These are phyloP conservation scores for Geotrichum macrosporum DNA, from an alignment of 1,139 yeast genomes.

Conservation along the genomic window DNA sequence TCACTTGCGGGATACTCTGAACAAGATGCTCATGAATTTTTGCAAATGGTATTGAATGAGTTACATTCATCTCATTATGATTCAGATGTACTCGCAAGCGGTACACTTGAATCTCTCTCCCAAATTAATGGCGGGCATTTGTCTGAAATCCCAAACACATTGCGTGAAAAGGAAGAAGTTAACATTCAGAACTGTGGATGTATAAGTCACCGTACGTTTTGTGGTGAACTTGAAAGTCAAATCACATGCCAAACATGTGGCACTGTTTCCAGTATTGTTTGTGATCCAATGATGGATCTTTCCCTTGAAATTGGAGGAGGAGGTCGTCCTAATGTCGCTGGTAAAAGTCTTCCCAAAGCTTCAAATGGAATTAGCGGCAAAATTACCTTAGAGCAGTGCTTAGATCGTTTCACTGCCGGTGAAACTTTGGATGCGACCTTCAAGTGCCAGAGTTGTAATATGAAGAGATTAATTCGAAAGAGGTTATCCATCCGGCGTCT, in stretches of 20 bases:
- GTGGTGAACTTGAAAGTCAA: slow-evolving; percentile 69
- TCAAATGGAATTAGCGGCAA: background rate
- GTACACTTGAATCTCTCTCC: slow-evolving; percentile 7
- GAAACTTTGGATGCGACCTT: slow-evolving; percentile 75
- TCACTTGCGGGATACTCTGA: slow-evolving; percentile 91
- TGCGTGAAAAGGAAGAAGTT: slow-evolving; percentile 16
- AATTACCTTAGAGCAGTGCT: slow-evolving; percentile 53
- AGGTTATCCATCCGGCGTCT: slow-evolving; percentile 61
- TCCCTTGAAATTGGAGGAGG: slow-evolving; percentile 54
- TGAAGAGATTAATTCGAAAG: slow-evolving; percentile 62
- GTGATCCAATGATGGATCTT: slow-evolving; percentile 87
- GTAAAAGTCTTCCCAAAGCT: slow-evolving; percentile 5
- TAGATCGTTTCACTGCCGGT: slow-evolving; percentile 66
- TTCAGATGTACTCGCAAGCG: slow-evolving; percentile 13
- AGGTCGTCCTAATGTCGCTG: slow-evolving; percentile 4
- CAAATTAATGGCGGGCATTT: slow-evolving; percentile 1
- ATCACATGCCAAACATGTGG: slow-evolving; percentile 70
- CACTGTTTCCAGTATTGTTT: slow-evolving; percentile 53
- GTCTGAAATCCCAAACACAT: slow-evolving; percentile 3
- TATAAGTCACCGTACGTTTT: slow-evolving; percentile 72
- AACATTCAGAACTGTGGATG: slow-evolving; percentile 54
- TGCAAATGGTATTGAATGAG: slow-evolving; percentile 85
- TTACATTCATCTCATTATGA: slow-evolving; percentile 48
- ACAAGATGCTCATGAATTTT: slow-evolving; percentile 97
- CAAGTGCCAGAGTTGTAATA: slow-evolving; percentile 62